Conservation (phyloP, 768 basidiomycete species). For the Psilocybe azurescens region DNA sequence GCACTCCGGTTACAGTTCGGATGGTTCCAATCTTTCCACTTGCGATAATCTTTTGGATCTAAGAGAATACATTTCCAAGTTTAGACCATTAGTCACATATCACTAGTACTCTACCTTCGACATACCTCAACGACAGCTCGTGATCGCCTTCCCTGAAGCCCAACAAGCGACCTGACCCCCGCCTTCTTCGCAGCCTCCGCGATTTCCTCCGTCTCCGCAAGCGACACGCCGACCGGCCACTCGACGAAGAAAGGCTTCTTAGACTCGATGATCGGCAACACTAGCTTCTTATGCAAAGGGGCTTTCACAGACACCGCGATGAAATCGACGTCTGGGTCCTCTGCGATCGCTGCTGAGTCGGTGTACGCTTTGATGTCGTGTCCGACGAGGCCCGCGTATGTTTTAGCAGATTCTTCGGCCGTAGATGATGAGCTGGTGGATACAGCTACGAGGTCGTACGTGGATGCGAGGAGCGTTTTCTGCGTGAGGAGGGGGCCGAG, state of each 20-base stretch:
- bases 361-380: conserved; percentile 37
- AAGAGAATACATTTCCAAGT: conserved; percentile 20
- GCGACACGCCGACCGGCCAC: conserved; percentile 40
- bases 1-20: neutral
- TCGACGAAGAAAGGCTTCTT: conserved; percentile 46
- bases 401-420: conserved; percentile 33
- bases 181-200: conserved; percentile 34
- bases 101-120: no score
- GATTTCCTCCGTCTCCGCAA: conserved; percentile 38
- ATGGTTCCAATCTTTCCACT: conserved; percentile 10
- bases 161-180: conserved; percentile 37
- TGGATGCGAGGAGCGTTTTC: conserved; percentile 20
- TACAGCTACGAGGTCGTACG: conserved; percentile 37
- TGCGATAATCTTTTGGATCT: conserved; percentile 29
- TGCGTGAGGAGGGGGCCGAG: conserved; percentile 31
- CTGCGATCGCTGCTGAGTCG: conserved; percentile 30
- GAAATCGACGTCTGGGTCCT: conserved; percentile 43
- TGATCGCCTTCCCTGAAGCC: conserved; percentile 33
- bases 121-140: no score
- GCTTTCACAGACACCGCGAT: conserved; percentile 40
- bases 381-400: conserved; percentile 31
- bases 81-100: neutral
- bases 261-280: conserved; percentile 38
- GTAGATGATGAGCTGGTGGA: conserved; percentile 37
- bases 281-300: conserved; percentile 32